Percentiles rank a stretch among this genome's conserved stretches.
Evolutionary conservation across 2,329 filamentous ascomycete species (phyloP).

Genomic region (Pseudocercospora eumusae): DNA sequence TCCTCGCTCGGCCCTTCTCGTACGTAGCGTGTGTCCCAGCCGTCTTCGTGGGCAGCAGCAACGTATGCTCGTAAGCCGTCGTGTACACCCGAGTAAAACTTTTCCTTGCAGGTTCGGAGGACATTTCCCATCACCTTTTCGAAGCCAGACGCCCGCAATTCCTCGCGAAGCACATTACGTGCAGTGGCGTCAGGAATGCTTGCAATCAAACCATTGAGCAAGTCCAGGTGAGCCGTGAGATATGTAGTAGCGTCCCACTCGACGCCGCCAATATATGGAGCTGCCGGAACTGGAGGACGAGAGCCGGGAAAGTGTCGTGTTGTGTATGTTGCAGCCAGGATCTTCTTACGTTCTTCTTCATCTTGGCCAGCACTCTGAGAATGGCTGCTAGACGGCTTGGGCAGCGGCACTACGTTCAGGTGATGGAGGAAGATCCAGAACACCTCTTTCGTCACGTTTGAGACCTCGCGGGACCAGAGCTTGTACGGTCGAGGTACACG

Average conservation of each 20-base stretch:
- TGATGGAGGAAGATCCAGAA: conserved; percentile 99
- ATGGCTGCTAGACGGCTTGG: conserved; percentile 38
- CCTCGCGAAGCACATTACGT: conserved; percentile 75
- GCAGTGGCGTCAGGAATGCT: conserved; percentile 69
- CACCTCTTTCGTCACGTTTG: conserved; percentile 92
- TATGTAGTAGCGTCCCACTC: conserved; percentile 99
- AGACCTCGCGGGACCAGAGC: conserved; percentile 90
- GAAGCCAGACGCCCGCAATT: conserved; percentile 81
- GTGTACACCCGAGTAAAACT: conserved; percentile 92
- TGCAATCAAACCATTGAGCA: conserved; percentile 86
- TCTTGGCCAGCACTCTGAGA: conserved; percentile 30
- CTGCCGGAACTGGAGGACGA: conserved; percentile 85
- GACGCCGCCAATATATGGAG: conserved; percentile 93
- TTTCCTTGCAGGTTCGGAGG: conserved; percentile 91
- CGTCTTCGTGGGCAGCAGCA: conserved; percentile 80
- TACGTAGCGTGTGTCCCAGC: conserved; percentile 81
- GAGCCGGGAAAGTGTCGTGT: conserved; percentile 79
- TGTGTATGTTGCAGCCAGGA: conserved; percentile 47
- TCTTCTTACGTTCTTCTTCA: conserved; percentile 27
- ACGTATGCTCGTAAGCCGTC: conserved; percentile 89
- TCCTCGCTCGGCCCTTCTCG: conserved; percentile 66
- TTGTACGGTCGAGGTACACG: conserved; percentile 83
- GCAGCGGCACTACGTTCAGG: conserved; percentile 77
- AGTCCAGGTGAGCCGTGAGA: conserved; percentile 85
- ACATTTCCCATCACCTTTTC: conserved; percentile 86